Base-by-base conservation (phyloP, 148 eudicot species). In the Nepenthes mirabilis region DNA sequence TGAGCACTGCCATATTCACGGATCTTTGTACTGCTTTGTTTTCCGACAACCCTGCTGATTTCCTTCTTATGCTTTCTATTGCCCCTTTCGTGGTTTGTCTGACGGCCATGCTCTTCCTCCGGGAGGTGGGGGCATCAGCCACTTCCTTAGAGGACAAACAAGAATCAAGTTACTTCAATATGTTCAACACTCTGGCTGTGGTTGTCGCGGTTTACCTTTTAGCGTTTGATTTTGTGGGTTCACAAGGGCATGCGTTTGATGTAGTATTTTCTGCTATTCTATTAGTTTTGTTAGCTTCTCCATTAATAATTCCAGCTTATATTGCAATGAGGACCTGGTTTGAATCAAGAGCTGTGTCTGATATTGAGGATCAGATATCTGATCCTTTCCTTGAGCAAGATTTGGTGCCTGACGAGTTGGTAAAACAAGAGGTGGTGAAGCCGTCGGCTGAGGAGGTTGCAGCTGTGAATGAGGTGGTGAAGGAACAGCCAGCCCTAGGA, bases 1-100 rank as follows among this genome's bases (percentile, higher is more conserved):
- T 85, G 33, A 80, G 91, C 66, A 79, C 84, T 1, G 88, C 91
- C 23, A 82, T 85, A 2, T 82, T 85, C 69, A 85, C 91, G 14
- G 84, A 85, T 55, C 56, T 80, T 2, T 82, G 80, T 68, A 60
- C 65, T 2, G 83, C 83, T 14, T 72, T 85, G 8, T 87, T 87
- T 61, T 51, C 79, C n/a, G 63, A 74, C 33, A 64, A 70, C 40
- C 76, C 95, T 2, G 65, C 95, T 33, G 65, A 65, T 11, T 81
- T 87, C 60, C 80, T 84, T 0, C 61, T 80, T 34, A 77, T 82
- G 76, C 85, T 87, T 2, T 65, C 84, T 0, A 12, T 81, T 0
- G 62, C 77, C 13, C 95, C 90, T 12, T 70, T 80, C 34, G 68
- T 47, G 6, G 78, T 87, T 14, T 83, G 90, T 63, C 55, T 87